Conservation (phyloP, 495 filamentous ascomycete species). For the Sporormia fimetaria region DNA sequence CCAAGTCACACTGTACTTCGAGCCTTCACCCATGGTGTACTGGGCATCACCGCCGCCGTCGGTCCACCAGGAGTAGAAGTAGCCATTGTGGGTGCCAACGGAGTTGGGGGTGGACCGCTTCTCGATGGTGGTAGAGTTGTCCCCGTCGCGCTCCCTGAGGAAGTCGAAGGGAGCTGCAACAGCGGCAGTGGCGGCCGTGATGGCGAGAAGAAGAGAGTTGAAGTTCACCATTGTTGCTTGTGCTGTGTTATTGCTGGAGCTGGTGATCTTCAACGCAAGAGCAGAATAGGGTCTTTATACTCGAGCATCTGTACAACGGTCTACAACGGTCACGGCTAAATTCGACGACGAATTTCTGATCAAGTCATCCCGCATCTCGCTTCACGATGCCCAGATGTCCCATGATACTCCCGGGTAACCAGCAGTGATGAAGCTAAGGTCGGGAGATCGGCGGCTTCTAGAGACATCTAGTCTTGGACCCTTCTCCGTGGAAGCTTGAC, state of each 20-base stretch:
- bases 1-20: slow-evolving; percentile 25
- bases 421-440: too few relatives aligned
- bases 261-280: slow-evolving; percentile 3
- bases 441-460: too few relatives aligned
- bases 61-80: slow-evolving; percentile 29
- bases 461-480: too few relatives aligned
- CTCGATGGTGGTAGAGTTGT: not conserved
- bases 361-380: too few relatives aligned
- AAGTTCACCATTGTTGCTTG: slow-evolving; percentile 12
- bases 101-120: slow-evolving; percentile 1
- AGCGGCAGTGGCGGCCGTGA: slow-evolving; percentile 4
- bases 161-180: slow-evolving; percentile 13
- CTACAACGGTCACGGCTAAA: too few relatives aligned
- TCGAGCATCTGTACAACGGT: too few relatives aligned
- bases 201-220: slow-evolving; percentile 13
- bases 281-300: too few relatives aligned
- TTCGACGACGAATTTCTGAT: too few relatives aligned
- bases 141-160: not conserved
- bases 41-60: slow-evolving; percentile 22
- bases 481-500: too few relatives aligned
- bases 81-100: slow-evolving; percentile 23
- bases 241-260: not conserved
- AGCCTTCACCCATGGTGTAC: slow-evolving; percentile 26
- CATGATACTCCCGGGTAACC: too few relatives aligned
- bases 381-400: too few relatives aligned